Conservation (phyloP, 176 grass and related monocot genomes). For the Hsuehochloa calcarea region DNA sequence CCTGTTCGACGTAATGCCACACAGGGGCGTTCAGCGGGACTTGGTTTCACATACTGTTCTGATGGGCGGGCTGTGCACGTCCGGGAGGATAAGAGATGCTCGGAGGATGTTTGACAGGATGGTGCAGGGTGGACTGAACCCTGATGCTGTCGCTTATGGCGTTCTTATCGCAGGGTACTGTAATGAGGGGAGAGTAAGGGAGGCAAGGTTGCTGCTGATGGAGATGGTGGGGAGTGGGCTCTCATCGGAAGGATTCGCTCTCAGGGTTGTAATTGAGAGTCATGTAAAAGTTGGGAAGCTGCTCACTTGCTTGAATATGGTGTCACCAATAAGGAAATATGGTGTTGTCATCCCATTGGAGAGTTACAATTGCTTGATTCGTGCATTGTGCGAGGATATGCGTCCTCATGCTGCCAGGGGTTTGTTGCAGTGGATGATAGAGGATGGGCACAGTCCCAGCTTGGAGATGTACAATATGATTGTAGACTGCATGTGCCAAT, state of each 20-base stretch:
- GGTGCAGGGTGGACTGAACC: constrained; percentile 47
- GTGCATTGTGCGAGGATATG: constrained; percentile 57
- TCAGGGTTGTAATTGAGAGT: constrained; percentile 43
- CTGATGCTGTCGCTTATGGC: constrained; percentile 60
- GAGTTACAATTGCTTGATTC: constrained; percentile 54
- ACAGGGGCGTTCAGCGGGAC: constrained; percentile 57
- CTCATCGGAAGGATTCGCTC: constrained; percentile 32
- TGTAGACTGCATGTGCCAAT: constrained; percentile 57
- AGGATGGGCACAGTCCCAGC: constrained; percentile 59
- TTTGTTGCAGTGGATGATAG: constrained; percentile 70
- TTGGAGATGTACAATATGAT: constrained; percentile 67
- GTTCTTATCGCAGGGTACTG: constrained; percentile 73
- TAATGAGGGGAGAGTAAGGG: constrained; percentile 49
- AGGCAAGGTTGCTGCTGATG: constrained; percentile 61
- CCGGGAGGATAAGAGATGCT: constrained; percentile 48
- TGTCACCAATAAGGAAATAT: constrained; percentile 52
- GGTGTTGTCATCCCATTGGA: constrained; percentile 47
- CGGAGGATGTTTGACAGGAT: constrained; percentile 75
- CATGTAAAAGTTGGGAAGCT: constrained; percentile 62
- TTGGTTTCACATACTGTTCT: constrained; percentile 79
- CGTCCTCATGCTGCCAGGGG: constrained; percentile 62
- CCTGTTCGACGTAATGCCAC: constrained; percentile 69
- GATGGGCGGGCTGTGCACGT: constrained; percentile 57
- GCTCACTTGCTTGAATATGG: constrained; percentile 85
- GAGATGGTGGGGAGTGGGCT: constrained; percentile 63